These are phyloP conservation scores for Kentomonas sorsogonicus DNA, from an alignment of 208 protist genomes.

Conservation along the genomic window DNA sequence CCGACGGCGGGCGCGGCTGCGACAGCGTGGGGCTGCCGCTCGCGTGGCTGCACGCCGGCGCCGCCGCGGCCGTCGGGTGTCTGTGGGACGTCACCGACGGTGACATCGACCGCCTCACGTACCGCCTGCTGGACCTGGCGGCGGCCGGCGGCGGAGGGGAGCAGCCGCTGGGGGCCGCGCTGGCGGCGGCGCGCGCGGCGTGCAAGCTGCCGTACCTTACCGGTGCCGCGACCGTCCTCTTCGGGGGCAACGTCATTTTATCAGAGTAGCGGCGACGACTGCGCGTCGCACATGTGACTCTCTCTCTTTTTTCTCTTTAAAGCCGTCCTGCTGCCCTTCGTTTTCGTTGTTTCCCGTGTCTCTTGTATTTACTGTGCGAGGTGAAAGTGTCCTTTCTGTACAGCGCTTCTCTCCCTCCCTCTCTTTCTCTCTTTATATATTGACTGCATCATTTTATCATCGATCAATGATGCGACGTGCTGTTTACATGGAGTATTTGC, in stretches of 20 bases:
- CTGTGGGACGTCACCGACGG: conserved; percentile 79
- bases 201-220: conserved; percentile 61
- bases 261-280: conserved; percentile 1
- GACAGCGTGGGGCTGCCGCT: conserved; percentile 60
- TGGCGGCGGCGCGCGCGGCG: conserved; percentile 32
- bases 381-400: too few relatives aligned
- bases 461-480: too few relatives aligned
- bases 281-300: background rate
- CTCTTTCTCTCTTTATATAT: too few relatives aligned
- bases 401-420: too few relatives aligned
- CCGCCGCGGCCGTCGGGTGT: conserved; percentile 45
- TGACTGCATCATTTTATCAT: too few relatives aligned
- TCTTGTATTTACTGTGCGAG: too few relatives aligned
- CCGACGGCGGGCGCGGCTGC: conserved; percentile 16
- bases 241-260: conserved; percentile 40
- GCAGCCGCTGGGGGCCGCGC: conserved; percentile 34
- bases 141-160: background rate
- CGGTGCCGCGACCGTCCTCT: conserved; percentile 46
- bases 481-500: too few relatives aligned
- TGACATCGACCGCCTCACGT: conserved; percentile 68
- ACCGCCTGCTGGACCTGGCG: conserved; percentile 22
- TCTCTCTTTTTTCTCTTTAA: conserved; percentile 10
- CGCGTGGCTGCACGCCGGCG: conserved; percentile 70
- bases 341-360: conserved; percentile 16
- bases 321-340: background rate